A percentile compares a stretch with the other conserved stretches of the same genome.
Conservation (phyloP, 176 grass and related monocot species). For the Oropetium thomaeum region DNA sequence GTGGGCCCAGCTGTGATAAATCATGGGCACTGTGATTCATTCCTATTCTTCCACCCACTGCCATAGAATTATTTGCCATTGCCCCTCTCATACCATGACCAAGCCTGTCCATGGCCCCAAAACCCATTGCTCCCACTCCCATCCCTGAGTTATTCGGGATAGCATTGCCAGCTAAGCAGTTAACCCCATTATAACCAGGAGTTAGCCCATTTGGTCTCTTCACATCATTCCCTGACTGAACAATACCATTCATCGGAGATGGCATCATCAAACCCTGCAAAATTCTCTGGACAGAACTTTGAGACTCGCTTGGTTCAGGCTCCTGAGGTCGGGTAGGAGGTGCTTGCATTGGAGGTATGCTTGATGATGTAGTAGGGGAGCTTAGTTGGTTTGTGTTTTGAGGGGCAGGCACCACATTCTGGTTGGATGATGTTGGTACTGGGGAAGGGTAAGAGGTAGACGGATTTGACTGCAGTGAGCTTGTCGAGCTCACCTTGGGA, state of each 20-base stretch:
- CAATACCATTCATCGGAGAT: constrained; percentile 59
- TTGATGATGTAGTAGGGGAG: constrained; percentile 42
- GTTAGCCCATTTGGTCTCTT: constrained; percentile 64
- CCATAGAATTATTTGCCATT: constrained; percentile 60
- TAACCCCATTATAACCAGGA: constrained; percentile 52
- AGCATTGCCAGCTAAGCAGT: constrained; percentile 55
- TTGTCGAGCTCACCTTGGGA: constrained; percentile 55
- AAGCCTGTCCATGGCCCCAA: constrained; percentile 47
- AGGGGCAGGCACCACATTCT: constrained; percentile 52
- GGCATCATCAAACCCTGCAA: constrained; percentile 92
- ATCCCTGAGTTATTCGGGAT: constrained; percentile 51
- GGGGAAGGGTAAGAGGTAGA: constrained; percentile 48
- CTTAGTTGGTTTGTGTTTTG: constrained; percentile 52
- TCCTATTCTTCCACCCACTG: constrained; percentile 63
- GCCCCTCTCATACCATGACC: constrained; percentile 46
- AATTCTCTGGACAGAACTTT: constrained; percentile 87
- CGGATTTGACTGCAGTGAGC: constrained; percentile 57
- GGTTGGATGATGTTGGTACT: constrained; percentile 48
- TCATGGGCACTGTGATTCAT: constrained; percentile 69
- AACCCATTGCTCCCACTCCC: constrained; percentile 52
- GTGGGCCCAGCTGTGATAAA: constrained; percentile 54
- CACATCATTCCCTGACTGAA: constrained; percentile 40
- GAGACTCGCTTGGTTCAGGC: constrained; percentile 72
- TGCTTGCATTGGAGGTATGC: constrained; percentile 54
- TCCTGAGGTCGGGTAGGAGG: constrained; percentile 45